A percentile compares a stretch with the other conserved stretches of the same genome.
Evolutionary conservation across 2,329 filamentous ascomycete genomes (phyloP).

Genomic region (Orbilia javanica): DNA sequence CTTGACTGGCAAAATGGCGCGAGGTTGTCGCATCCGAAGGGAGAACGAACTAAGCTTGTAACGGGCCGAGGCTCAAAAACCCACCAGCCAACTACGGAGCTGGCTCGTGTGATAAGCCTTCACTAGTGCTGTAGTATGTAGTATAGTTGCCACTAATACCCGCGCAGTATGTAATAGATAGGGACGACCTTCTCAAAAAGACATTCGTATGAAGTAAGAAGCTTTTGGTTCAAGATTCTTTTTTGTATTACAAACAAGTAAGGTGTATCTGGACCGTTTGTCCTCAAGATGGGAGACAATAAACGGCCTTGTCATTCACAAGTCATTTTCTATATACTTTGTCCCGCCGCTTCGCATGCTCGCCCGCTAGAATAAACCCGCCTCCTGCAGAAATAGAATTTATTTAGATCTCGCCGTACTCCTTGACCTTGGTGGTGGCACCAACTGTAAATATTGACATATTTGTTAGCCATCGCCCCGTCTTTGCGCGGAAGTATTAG

Average conservation of each 20-base stretch:
- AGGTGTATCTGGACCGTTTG: slow-evolving; percentile 27
- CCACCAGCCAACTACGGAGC: too few relatives aligned
- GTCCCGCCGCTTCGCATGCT: not conserved
- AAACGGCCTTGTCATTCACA: not conserved
- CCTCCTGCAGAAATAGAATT: not conserved
- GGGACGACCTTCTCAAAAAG: not conserved
- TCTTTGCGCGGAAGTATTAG: not conserved
- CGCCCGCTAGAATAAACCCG: not conserved
- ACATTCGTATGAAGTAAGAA: not conserved
- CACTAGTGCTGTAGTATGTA: too few relatives aligned
- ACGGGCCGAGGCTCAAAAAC: slow-evolving; percentile 33
- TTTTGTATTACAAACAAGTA: slow-evolving; percentile 51
- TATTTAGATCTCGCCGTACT: slow-evolving; percentile 51
- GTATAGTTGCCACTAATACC: too few relatives aligned
- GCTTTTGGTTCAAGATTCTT: slow-evolving; percentile 20
- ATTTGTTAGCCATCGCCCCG: not conserved
- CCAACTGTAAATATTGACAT: slow-evolving; percentile 21
- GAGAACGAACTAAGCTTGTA: not conserved
- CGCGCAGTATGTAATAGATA: not conserved
- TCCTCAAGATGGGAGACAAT: not conserved
- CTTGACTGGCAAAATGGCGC: not conserved
- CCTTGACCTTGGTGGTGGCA: slow-evolving; percentile 53
- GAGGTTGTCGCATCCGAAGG: slow-evolving; percentile 25
- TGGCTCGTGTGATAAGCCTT: slow-evolving; percentile 20
- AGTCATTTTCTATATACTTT: slow-evolving; percentile 20